Conservation (phyloP, 306 rosid genomes). For the Crotalaria pallida region DNA sequence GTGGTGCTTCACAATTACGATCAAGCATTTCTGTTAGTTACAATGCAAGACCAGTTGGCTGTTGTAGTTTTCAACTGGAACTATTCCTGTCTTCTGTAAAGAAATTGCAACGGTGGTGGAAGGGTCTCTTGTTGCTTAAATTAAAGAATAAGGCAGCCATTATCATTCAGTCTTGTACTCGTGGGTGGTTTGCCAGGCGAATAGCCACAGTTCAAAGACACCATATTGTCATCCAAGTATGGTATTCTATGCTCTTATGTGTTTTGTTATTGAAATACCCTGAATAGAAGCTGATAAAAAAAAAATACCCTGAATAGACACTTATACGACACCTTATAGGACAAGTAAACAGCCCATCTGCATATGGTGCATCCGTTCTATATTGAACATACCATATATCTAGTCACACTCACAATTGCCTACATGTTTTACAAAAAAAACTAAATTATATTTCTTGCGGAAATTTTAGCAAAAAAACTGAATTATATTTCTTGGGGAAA, state of each 20-base stretch:
- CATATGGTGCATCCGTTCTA: too few relatives aligned
- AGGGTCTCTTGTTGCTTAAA: slow-evolving; percentile 41
- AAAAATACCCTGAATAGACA: too few relatives aligned
- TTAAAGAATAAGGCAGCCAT: slow-evolving; percentile 42
- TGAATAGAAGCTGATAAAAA: too few relatives aligned
- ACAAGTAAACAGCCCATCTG: too few relatives aligned
- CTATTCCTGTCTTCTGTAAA: slow-evolving; percentile 43
- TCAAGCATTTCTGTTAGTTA: slow-evolving; percentile 13
- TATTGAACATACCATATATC: too few relatives aligned
- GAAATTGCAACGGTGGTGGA: slow-evolving; percentile 91
- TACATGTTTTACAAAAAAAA: neutral
- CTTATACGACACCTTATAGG: too few relatives aligned
- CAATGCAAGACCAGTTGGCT: slow-evolving; percentile 26
- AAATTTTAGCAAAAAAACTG: neutral
- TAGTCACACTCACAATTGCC: too few relatives aligned
- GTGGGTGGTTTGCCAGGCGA: slow-evolving; percentile 64
- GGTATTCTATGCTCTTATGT: slow-evolving; percentile 3
- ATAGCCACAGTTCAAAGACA: slow-evolving; percentile 40
- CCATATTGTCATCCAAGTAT: slow-evolving; percentile 55
- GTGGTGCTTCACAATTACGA: slow-evolving; percentile 37
- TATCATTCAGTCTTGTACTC: slow-evolving; percentile 59
- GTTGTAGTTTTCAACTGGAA: slow-evolving; percentile 44
- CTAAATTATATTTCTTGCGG: too few relatives aligned
- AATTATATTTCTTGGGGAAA: too few relatives aligned
- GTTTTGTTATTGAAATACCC: too few relatives aligned